Base-by-base conservation (phyloP, 1,139 yeast species). In the Sugiyamaella paludigena region DNA sequence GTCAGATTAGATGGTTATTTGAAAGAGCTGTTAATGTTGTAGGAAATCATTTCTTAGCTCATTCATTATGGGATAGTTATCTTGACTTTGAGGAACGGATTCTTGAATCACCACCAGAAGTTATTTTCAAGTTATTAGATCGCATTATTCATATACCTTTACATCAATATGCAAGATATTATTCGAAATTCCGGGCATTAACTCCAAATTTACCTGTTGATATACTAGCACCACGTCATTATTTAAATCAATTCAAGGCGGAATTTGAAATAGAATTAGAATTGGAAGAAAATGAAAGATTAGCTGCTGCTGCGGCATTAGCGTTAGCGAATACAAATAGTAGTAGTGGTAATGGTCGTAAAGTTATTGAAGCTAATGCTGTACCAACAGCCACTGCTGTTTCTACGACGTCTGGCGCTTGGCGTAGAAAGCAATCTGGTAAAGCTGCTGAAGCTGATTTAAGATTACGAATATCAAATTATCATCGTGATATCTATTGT, bases 11-110 rank as follows among this genome's bases (percentile, higher is more conserved):
- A 36, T 59, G 58, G n/a, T 60, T 76, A 13, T 87, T 86, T 60
- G 87, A 83, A 59, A 59, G 61, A 2, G 96, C 92, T 0, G 78
- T 89, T 46, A 50, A 53, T 2, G 68, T 66, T 37, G 77, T 91
- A 33, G 98, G 98, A 0, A 62, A 66, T 45, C 95, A 91, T 67
- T 92, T 81, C 59, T 77, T 82, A 59, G 69, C 86, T 12, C 86
- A 80, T 58, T 83, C 83, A 48, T 83, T 91, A 58, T 92, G 95
- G 81, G 83, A 80, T 55, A 63, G 79, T 39, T 91, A 87, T 61
- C 62, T 91, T 36, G 73, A 78, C 7, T 82, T 82, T 73, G 69
- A 75, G 62, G 60, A 72, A 66, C 59, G 51, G 13, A 33, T 40
- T 11, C 39, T 35, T 26, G 38, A n/a, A 24, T 36, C 54, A 7